Base-by-base conservation (phyloP, 129 eudicot species). In the Pseudognaphalium luteoalbum region DNA sequence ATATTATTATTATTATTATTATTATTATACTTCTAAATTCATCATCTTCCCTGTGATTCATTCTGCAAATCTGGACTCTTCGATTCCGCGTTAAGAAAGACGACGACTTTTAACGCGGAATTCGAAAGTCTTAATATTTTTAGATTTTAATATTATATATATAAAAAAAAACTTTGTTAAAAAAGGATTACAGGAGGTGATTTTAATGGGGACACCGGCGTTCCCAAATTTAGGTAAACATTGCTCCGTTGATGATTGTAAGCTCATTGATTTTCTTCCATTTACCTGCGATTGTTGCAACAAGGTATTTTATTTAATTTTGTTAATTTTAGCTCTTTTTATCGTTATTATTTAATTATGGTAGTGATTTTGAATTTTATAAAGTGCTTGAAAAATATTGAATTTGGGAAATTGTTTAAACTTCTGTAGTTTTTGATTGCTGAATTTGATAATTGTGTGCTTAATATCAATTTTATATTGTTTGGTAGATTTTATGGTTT, bases 221-320 rank as follows among this genome's bases (percentile, higher is more conserved):
- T 88, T 94, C 72, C 98, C 98, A 25, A 84, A 91, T 79, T 81
- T 94, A 7, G 98, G 98, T 11, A 88, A 94, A 69, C 98, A 94
- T 82, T 94, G 98, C 84, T 80, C 75, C 51, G 98, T 94, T 50
- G 91, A 77, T 3, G 96, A 87, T 80, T 94, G 98, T 66, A 89
- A 86, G 76, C 92, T 77, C 86, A 91, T 94, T 56, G 98, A 94
- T 86, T 94, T 94, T 82, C 77, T 94, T 77, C 98, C 98, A 5
- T 94, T 94, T 78, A 94, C 97, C 70, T 94, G 98, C 81, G 98
- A 94, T 85, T 87, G 88, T 61, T 93, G 98, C 90, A 76, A 83
- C 78, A 82, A 88, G 97, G 97, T 47, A 47, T 47, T 33, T 15
- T 28, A 8, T 4, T 64, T 64, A 16, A 15, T 85, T 32, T 32